A percentile compares a stretch with the other conserved stretches of the same genome.
phyloP scores from a whole-genome alignment of 371 early-diverging fungal species.

The Lichtheimia ornata region DNA sequence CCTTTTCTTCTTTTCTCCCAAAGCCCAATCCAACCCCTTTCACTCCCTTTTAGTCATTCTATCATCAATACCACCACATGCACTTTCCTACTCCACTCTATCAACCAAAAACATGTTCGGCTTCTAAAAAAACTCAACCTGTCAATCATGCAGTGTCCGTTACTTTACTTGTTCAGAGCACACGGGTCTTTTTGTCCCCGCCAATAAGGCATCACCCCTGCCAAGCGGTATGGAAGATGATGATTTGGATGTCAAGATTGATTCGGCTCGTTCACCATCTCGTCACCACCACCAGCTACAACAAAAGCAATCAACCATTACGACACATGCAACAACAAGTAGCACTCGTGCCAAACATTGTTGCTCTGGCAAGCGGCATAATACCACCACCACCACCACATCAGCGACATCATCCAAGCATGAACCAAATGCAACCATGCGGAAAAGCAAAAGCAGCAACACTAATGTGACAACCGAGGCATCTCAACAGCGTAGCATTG shows the following conservation, averaged over 20 bases:
- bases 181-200: constrained; percentile 71
- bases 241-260: neutral
- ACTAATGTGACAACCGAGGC: neutral
- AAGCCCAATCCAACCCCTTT: constrained; percentile 3
- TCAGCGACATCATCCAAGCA: too few relatives aligned
- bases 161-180: constrained; percentile 71
- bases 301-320: too few relatives aligned
- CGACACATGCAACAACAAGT: too few relatives aligned
- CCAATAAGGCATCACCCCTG: constrained; percentile 46
- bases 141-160: constrained; percentile 31
- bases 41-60: neutral
- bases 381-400: too few relatives aligned
- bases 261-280: neutral
- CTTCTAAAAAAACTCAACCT: too few relatives aligned
- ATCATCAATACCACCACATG: neutral
- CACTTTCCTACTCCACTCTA: constrained; percentile 6
- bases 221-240: constrained; percentile 12
- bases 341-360: too few relatives aligned
- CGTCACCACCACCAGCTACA: too few relatives aligned
- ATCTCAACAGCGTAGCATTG: neutral
- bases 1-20: constrained; percentile 4
- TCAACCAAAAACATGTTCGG: too few relatives aligned
- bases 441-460: constrained; percentile 3
- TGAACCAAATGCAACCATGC: too few relatives aligned
- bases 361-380: too few relatives aligned